Base-by-base conservation (phyloP, 257 asterid genomes). In the Solanum chiquidenum region DNA sequence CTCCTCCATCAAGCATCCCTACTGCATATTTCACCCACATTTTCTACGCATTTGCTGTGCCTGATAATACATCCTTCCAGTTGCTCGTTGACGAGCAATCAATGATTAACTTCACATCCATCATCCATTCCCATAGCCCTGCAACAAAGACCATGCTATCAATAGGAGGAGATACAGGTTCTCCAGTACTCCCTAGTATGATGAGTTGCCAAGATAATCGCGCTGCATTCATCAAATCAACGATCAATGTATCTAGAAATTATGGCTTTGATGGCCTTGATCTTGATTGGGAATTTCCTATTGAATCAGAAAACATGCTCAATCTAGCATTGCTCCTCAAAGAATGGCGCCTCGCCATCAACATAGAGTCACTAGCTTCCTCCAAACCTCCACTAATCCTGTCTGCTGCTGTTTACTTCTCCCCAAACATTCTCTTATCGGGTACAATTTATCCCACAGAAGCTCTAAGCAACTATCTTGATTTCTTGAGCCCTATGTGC, bases 251-350 rank as follows among this genome's bases (percentile, higher is more conserved):
- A 3, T 94, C 95, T 8, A 66, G 94, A 64, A 84, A 80, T 5
- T 92, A 88, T 29, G 87, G 83, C 3, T 93, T 95, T 25, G 93
- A 93, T 23, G 94, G 95, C 21, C 91, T 94, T 23, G 98, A 95
- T 73, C 91, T 93, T 49, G 94, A 95, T 86, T 93, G 96, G 96
- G 95, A 93, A 46, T 94, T 84, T 87, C 98, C 94, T 0, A 40
- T 23, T 12, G 83, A 77, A 21, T 62, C 90, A 8, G 71, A 62
- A 74, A 93, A 92, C 62, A 94, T 92, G 95, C 83, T 90, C 46
- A 90, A 94, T 75, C 93, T 93, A 12, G 93, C 91, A 6, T 77
- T 88, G 66, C 93, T 93, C 64, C 49, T 88, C 69, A 49, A 86
- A 60, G 94, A 92, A 79, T 92, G 93, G 91, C 91, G 93, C 12